phyloP scores from a whole-genome alignment of 345 rosid genomes.

The Dipteronia dyeriana region DNA sequence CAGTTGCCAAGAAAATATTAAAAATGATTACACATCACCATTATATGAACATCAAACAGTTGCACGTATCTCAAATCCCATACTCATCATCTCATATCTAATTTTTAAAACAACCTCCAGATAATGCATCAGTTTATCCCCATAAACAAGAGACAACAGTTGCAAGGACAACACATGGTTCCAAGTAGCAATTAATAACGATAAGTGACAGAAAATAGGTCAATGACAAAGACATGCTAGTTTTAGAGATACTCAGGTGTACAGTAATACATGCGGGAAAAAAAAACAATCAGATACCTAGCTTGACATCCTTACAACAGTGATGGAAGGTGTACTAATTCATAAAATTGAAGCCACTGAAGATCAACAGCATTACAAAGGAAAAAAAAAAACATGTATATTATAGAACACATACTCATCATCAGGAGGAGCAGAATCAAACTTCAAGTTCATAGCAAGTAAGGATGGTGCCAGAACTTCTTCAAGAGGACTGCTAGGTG shows the following conservation, averaged over 20 bases:
- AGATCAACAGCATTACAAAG: background rate
- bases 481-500: conserved; percentile 51
- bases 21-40: background rate
- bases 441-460: conserved; percentile 68
- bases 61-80: conserved; percentile 1
- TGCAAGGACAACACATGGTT: conserved; percentile 8
- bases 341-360: background rate
- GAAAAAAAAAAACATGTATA: background rate
- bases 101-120: background rate
- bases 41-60: background rate
- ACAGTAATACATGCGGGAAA: background rate
- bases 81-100: background rate
- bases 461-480: conserved; percentile 73
- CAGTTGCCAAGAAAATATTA: background rate
- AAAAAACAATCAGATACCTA: background rate
- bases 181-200: background rate
- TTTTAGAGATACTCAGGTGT: background rate
- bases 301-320: background rate
- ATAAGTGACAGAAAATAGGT: background rate
- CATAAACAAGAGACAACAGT: background rate
- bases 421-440: conserved; percentile 55
- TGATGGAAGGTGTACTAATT: background rate
- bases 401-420: conserved; percentile 44
- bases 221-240: background rate
- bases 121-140: background rate